Evolutionary conservation across 2,329 filamentous ascomycete genomes (phyloP), one percentile per base, ranked within the genome.

Genomic region (Dactylellina sp.): DNA sequence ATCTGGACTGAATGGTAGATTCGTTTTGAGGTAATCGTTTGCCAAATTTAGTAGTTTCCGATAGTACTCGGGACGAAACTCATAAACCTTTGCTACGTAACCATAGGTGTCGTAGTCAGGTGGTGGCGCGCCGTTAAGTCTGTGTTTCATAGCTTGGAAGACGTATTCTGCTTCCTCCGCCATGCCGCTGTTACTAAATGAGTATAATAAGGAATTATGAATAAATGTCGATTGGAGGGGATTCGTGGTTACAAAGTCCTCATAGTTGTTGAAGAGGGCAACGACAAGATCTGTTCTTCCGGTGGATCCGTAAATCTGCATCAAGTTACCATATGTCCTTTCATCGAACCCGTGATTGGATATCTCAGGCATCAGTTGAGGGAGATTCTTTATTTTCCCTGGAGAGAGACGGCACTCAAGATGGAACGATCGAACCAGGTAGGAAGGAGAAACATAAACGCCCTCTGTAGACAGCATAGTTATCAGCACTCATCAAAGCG

Each of bases 191-290:
- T 37, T 5, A 4, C 18, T 18, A 40, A 65, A 56, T 1, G 25
- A 22, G 22, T 24, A 32, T 7, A 65, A 39, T 2, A 65, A 39
- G 11, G 50, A 46, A 37, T 65, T 65, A 25, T 65, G 61, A 11
- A 65, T 47, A 24, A 35, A 56, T 6, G 22, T 22, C 1, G 16
- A n/a, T 39, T 39, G 35, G 6, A 65, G 28, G 1, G 32, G 39
- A n/a, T 28, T 14, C 1, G 24, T 16, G 5, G 7, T 14, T 1
- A 65, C 49, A 16, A 65, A 56, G 6, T 56, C 37, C 28, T 65
- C 61, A 22, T 65, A 40, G 32, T 56, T 65, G 40, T 65, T 65
- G 61, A 65, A 65, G n/a, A 65, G 40, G 18, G 61, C 61, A 25
- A 65, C 22, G n/a, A 56, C 61, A 4, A 56, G 49, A 49, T 65